Evolutionary conservation across 345 rosid species (phyloP).

Genomic region (Acer saccharum): DNA sequence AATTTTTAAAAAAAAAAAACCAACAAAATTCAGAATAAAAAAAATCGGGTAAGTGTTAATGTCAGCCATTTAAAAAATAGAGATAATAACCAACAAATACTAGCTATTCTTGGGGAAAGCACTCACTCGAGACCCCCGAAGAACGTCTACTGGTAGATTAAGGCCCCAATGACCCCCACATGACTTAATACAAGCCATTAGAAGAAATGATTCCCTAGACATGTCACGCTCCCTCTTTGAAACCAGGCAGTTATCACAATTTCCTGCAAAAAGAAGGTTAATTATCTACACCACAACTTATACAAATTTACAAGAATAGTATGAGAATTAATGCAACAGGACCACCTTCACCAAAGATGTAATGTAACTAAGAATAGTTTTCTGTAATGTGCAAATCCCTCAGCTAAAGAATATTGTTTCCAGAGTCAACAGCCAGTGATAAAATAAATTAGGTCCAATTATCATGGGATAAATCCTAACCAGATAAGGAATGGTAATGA

Average conservation of each 20-base stretch:
- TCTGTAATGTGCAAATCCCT: not conserved
- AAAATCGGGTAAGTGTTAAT: not conserved
- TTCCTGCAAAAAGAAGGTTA: constrained; percentile 34
- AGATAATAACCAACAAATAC: not conserved
- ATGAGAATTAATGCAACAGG: not conserved
- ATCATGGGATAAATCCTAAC: not conserved
- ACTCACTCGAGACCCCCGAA: constrained; percentile 57
- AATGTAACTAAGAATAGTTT: not conserved
- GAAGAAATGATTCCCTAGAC: constrained; percentile 47
- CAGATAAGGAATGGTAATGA: not conserved
- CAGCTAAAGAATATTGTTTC: not conserved
- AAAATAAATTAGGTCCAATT: not conserved
- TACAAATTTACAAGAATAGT: not conserved
- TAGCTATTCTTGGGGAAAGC: not conserved
- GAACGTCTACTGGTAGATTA: constrained; percentile 49
- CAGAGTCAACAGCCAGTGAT: not conserved
- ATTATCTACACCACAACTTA: constrained; percentile 1
- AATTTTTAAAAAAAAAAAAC: too few species aligned
- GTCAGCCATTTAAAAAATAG: not conserved
- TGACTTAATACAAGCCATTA: constrained; percentile 40
- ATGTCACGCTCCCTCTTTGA: constrained; percentile 41
- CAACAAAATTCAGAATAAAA: too few species aligned
- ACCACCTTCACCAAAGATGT: not conserved
- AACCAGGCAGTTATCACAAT: constrained; percentile 49
- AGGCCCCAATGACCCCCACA: constrained; percentile 51